A percentile compares a stretch with the other conserved stretches of the same genome.
These are phyloP conservation scores for Clonostachys chloroleuca DNA, from an alignment of 2,329 filamentous ascomycete species.

Conservation along the genomic window DNA sequence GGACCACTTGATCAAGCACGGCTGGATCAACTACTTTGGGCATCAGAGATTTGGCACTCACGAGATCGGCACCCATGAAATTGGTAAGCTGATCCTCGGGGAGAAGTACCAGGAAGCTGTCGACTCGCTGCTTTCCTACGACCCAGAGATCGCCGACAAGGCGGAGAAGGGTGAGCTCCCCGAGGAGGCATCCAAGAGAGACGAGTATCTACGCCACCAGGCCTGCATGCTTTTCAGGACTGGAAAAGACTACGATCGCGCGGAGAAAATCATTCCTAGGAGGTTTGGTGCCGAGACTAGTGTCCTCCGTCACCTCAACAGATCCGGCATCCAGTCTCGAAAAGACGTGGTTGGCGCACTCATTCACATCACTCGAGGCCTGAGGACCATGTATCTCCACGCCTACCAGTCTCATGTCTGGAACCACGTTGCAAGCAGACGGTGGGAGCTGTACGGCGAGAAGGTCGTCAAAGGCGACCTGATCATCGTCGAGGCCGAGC, in stretches of 20 bases:
- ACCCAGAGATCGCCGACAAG: slow-evolving; percentile 50
- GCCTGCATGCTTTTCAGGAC: slow-evolving; percentile 73
- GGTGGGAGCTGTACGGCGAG: slow-evolving; percentile 71
- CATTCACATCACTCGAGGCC: slow-evolving; percentile 71
- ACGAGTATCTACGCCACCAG: slow-evolving; percentile 75
- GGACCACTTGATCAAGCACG: slow-evolving; percentile 62
- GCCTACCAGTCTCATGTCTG: slow-evolving; percentile 94
- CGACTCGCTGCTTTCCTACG: slow-evolving; percentile 71
- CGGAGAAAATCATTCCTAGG: slow-evolving; percentile 66
- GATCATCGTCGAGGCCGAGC: slow-evolving; percentile 53
- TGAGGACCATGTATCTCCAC: slow-evolving; percentile 93
- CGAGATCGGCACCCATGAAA: slow-evolving; percentile 75
- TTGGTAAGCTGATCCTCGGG: slow-evolving; percentile 80
- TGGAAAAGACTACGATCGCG: slow-evolving; percentile 52
- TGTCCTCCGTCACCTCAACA: slow-evolving; percentile 72
- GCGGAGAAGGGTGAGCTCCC: slow-evolving; percentile 28
- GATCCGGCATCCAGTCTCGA: slow-evolving; percentile 35
- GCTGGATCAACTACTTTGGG: slow-evolving; percentile 97
- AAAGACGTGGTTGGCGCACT: slow-evolving; percentile 80
- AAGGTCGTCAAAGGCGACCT: slow-evolving; percentile 82
- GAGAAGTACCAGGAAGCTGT: slow-evolving; percentile 79
- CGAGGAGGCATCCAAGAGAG: slow-evolving; percentile 54
- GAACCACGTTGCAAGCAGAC: slow-evolving; percentile 79
- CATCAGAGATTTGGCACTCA: slow-evolving; percentile 96
- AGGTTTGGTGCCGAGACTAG: slow-evolving; percentile 78